Conservation (phyloP, 257 asterid genomes). For the Nicotiana benthamiana region DNA sequence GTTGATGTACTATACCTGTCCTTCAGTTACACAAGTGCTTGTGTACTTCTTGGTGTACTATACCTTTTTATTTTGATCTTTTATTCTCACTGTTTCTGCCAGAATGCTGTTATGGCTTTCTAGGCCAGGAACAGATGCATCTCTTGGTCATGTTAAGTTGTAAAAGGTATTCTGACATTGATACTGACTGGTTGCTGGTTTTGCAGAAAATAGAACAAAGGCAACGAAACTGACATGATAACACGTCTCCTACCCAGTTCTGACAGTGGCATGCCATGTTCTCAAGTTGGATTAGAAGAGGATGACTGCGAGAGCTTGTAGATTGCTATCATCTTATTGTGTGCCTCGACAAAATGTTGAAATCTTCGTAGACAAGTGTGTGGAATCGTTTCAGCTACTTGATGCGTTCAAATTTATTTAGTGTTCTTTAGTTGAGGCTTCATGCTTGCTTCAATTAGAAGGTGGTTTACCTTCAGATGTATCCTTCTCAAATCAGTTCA, state of each 20-base stretch:
- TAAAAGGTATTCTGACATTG: background rate
- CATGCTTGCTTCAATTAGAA: background rate
- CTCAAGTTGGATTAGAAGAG: conserved; percentile 7
- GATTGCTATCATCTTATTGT: background rate
- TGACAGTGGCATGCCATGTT: background rate
- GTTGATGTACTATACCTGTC: background rate
- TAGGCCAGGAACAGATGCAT: background rate
- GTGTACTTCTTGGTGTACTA: background rate
- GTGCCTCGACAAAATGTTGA: conserved; percentile 18
- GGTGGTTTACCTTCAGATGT: background rate
- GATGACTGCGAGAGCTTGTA: conserved; percentile 9
- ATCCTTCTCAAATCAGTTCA: background rate
- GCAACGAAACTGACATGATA: background rate
- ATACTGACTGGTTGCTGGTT: background rate
- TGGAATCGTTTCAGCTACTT: conserved; percentile 15
- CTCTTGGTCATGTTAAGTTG: background rate
- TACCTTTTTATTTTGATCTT: background rate
- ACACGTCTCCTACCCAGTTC: background rate
- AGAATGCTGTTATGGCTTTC: background rate
- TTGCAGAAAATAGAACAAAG: conserved; percentile 4
- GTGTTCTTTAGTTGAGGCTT: conserved; percentile 13
- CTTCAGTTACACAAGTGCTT: background rate
- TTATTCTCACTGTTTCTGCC: background rate
- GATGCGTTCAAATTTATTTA: conserved; percentile 10
- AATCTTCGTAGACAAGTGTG: conserved; percentile 10